Base-by-base conservation (phyloP, 148 eudicot species). In the Fagopyrum esculentum region DNA sequence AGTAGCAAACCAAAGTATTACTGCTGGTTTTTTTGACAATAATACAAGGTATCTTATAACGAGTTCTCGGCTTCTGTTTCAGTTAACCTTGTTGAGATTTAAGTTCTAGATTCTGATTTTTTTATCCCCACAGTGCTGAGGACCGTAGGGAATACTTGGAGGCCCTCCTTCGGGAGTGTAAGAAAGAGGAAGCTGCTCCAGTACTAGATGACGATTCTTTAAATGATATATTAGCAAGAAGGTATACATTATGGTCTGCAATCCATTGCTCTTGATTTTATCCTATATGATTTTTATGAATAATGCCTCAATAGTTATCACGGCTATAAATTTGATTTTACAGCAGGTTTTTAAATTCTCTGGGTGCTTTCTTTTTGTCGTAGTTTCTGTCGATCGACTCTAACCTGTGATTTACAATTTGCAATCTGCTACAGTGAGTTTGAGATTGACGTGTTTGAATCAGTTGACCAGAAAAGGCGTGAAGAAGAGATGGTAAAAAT, bases 1-100 rank as follows among this genome's bases (percentile, higher is more conserved):
- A 79, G 99, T 96, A 75, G 99, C 99, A 48, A 92, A 96, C 78
- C 99, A 96, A 85, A 96, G 99, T 79, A 96, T 96, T 63, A 96
- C 99, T 80, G 99, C 99, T 78, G 99, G 99, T 0, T 96, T 96
- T 80, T 96, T 96, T 83, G 99, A 96, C 81, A 96, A 96, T 71
- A 90, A 96, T 83, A 96, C 99, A 9, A 96, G 99, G 99, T 90
- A 77, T 43, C 44, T 82, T 54, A 46, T 48, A 46, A 35, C 46
- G 52, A 46, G 61, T 1, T 57, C 52, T 70, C 10, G 55, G 74
- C 54, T 48, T 46, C 55, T 46, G 46, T 66, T 66, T 66, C 47
- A 10, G 71, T 5, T 30, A 40, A 43, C 47, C 9, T 66, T 6
- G 17, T 12, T 43, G 17, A 66, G 6, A 66, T 66, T 43, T 71